Evolutionary conservation across 441 rosid genomes (phyloP), one percentile per base, ranked within the genome.

Genomic region (Breynia disticha): DNA sequence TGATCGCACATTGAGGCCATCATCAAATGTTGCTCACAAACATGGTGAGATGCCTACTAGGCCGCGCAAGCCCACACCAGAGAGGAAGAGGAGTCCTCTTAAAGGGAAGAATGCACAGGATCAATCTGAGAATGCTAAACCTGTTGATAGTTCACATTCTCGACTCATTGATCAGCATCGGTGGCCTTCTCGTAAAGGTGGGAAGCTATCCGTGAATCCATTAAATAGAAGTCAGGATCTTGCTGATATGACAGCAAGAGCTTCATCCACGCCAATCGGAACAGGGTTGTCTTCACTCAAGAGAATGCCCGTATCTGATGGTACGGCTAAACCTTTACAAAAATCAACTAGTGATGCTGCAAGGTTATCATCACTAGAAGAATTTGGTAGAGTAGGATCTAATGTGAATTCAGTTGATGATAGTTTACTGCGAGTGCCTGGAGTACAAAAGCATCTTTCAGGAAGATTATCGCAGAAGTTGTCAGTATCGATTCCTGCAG

Each of bases 81-180:
- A 84, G 78, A 86, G 91, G 62, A 93, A 76, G 59, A 70, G 77
- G 65, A 93, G 84, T 74, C 97, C 97, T 41, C 68, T 81, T 37
- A 82, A 70, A 65, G 94, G 98, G 57, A 91, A 84, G 69, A 81
- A 68, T 71, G 77, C 77, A 17, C 80, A 80, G 57, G 89, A 82
- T 70, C 95, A 79, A 65, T 82, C 86, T 13, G 96, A 93, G 83
- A 93, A 93, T 69, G 83, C 97, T 46, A 93, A 81, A 75, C 98
- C 97, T 41, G 66, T 67, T 51, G 91, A 88, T 73, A 63, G 80
- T 67, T 62, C 74, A 35, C 94, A 76, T 65, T 50, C 82, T 60
- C 71, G 87, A 67, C 67, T 86, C 67, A 82, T 88, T 56, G 97
- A 88, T 64, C 98, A 93, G 63, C 97, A 81, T 69, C 78, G 88